These are phyloP conservation scores for Yamadazyma dendronema DNA, from an alignment of 1,139 yeast species.

Conservation along the genomic window DNA sequence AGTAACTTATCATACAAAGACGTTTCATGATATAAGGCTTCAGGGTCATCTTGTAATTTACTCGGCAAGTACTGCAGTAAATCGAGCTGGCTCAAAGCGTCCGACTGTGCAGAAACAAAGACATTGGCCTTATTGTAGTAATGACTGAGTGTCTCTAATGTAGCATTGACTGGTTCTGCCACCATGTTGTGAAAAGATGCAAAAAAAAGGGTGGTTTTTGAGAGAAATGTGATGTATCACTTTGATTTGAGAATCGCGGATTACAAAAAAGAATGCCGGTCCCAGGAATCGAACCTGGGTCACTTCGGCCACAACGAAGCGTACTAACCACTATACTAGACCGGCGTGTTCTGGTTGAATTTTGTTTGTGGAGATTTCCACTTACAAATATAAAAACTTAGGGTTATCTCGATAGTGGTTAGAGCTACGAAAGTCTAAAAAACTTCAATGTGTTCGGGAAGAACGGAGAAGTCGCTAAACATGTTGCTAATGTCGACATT, in stretches of 20 bases:
- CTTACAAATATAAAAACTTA: no score
- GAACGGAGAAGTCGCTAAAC: no score
- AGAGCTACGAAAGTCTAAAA: no score
- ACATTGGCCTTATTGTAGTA: constrained; percentile 24
- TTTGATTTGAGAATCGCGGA: constrained; percentile 10
- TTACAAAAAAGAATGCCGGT: constrained; percentile 40
- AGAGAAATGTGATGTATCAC: not conserved
- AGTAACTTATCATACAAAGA: constrained; percentile 12
- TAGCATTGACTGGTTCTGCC: constrained; percentile 47
- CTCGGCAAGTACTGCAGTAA: constrained; percentile 7
- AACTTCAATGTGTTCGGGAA: no score
- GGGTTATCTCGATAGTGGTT: no score
- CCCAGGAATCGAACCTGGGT: constrained; percentile 61
- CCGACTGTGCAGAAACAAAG: constrained; percentile 17
- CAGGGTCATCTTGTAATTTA: constrained; percentile 6
- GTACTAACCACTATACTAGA: constrained; percentile 55
- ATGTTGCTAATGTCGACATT: no score
- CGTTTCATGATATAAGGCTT: not conserved
- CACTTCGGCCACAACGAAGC: constrained; percentile 55
- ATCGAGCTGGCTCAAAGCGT: constrained; percentile 9
- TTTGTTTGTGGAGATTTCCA: no score
- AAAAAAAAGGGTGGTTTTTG: not conserved
- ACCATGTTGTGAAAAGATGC: constrained; percentile 26
- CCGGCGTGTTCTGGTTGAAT: constrained; percentile 22
- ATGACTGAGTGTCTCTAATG: constrained; percentile 29